Conservation (phyloP, 305 asterid species). For the Lippia alba region DNA sequence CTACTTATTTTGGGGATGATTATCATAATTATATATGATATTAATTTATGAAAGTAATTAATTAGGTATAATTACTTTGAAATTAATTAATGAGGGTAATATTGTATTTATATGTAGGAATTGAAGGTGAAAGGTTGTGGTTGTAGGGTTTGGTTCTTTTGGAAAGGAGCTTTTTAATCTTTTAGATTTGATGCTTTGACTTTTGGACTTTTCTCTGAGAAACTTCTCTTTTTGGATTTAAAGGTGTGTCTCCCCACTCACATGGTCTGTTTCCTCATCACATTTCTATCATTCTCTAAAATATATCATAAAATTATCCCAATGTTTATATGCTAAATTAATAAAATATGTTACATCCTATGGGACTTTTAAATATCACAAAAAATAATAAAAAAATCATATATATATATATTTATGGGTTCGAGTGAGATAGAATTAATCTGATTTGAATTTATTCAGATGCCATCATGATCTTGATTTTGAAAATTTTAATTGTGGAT, state of each 20-base stretch:
- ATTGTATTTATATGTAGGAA: background rate
- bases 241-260: conserved; percentile 58
- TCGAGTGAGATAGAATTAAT: too few relatives aligned
- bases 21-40: too few relatives aligned
- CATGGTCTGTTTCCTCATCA: conserved; percentile 56
- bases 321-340: background rate
- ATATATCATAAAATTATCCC: background rate
- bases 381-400: background rate
- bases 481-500: background rate
- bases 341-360: background rate
- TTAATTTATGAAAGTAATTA: too few relatives aligned
- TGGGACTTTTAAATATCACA: background rate
- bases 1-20: too few relatives aligned
- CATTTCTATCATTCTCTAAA: conserved; percentile 24
- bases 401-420: too few relatives aligned
- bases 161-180: conserved; percentile 54
- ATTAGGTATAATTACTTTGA: too few relatives aligned
- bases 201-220: conserved; percentile 58
- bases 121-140: conserved; percentile 34
- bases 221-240: conserved; percentile 64
- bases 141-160: conserved; percentile 52
- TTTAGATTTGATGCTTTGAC: conserved; percentile 74
- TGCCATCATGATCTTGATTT: too few relatives aligned
- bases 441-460: too few relatives aligned
- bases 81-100: too few relatives aligned